phyloP scores from a whole-genome alignment of 73 alveolate species.

The Urostyla sp. region DNA sequence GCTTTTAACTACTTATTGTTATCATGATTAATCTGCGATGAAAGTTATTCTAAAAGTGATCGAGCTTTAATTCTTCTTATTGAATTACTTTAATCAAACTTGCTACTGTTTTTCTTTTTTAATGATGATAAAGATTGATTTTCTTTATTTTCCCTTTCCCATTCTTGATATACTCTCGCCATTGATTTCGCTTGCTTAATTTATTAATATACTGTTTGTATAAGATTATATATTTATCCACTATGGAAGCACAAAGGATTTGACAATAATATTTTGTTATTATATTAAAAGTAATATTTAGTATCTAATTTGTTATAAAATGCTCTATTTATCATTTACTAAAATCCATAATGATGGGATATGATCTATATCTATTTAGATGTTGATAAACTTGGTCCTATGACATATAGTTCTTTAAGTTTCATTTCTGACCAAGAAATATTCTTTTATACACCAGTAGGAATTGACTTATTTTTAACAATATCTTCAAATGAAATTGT shows the following conservation, averaged over 20 bases:
- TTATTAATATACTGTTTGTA: constrained; percentile 11
- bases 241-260: constrained; percentile 53
- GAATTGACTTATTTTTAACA: constrained; percentile 19
- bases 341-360: no score
- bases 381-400: constrained; percentile 31
- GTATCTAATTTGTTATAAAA: background rate
- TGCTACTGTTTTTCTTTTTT: no score
- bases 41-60: no score
- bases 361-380: no score
- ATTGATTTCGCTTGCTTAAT: background rate
- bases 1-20: no score
- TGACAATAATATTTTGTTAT: background rate
- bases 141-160: background rate
- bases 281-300: background rate
- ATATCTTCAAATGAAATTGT: constrained; percentile 15
- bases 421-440: background rate
- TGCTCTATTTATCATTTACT: constrained; percentile 18
- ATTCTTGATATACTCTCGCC: constrained; percentile 5
- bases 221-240: background rate
- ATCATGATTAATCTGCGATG: no score
- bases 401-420: background rate
- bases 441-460: background rate
- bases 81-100: no score
- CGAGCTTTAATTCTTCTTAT: no score
- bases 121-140: no score